Conservation (phyloP, 192 early-diverging fungal genomes). For the Linnemannia hyalina region DNA sequence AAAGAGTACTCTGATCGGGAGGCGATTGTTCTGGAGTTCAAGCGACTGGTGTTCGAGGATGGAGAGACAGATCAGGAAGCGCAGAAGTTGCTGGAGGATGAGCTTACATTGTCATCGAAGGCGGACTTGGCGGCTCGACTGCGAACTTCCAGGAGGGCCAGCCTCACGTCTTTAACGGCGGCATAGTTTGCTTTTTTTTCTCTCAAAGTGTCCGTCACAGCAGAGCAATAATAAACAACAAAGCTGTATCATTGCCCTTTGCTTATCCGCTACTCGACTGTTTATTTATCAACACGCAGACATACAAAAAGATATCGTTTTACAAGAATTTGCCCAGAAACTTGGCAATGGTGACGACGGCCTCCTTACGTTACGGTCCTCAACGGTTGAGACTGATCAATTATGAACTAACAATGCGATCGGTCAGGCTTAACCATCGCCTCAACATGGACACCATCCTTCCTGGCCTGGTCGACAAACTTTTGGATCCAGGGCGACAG, state of each 20-base stretch:
- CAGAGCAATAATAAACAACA: not conserved
- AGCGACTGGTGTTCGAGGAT: not conserved
- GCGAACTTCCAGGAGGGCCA: not conserved
- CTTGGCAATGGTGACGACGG: not conserved
- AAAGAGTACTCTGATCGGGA: not conserved
- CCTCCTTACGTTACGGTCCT: not conserved
- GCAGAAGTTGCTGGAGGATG: not conserved
- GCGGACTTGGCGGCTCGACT: not conserved
- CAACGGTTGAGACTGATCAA: not conserved
- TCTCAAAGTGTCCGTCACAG: not conserved
- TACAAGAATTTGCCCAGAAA: not conserved
- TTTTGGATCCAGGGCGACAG: not conserved
- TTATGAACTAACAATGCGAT: not conserved
- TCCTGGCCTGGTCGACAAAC: not conserved
- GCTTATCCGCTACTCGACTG: too few species aligned
- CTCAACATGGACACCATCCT: not conserved
- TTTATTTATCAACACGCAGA: too few species aligned
- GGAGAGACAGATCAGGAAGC: not conserved
- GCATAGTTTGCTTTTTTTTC: not conserved
- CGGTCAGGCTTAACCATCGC: not conserved
- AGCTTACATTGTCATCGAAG: not conserved
- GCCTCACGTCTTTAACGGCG: too few species aligned
- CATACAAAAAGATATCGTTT: too few species aligned
- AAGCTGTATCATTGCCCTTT: too few species aligned
- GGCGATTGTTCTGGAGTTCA: not conserved